These are phyloP conservation scores for Fragaria iinumae DNA, from an alignment of 306 rosid genomes.

Conservation along the genomic window DNA sequence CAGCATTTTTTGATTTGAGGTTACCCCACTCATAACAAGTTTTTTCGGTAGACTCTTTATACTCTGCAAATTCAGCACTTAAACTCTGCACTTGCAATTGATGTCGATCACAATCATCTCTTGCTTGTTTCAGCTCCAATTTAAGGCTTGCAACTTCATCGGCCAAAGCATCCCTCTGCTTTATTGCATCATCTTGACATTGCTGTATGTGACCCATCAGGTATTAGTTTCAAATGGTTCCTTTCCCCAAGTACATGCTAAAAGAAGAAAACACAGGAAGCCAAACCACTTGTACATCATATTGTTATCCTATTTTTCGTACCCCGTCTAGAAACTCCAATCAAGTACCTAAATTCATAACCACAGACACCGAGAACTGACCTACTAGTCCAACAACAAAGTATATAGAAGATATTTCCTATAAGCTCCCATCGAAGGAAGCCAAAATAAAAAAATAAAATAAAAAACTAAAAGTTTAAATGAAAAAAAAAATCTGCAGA, in stretches of 20 bases:
- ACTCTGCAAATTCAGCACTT: conserved; percentile 57
- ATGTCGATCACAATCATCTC: conserved; percentile 73
- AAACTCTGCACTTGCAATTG: conserved; percentile 57
- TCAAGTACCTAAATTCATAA: not conserved
- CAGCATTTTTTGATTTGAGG: conserved; percentile 49
- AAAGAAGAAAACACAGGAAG: conserved; percentile 5
- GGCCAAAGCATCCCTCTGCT: conserved; percentile 77
- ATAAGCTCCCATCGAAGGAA: not conserved
- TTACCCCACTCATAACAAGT: conserved; percentile 55
- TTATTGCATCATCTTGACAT: conserved; percentile 90
- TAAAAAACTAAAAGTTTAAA: not conserved
- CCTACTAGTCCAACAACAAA: not conserved
- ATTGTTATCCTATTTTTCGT: not conserved
- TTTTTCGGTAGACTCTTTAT: conserved; percentile 59
- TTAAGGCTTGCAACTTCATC: conserved; percentile 66
- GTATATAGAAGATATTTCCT: not conserved
- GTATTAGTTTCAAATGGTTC: conserved; percentile 16
- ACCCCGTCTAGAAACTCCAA: not conserved
- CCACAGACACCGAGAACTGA: not conserved
- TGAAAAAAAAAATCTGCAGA: not conserved
- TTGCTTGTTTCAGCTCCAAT: conserved; percentile 69
- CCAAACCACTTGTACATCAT: not conserved
- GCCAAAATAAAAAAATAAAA: not conserved
- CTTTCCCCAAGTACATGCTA: conserved; percentile 7
- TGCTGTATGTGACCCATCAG: conserved; percentile 44